Percentiles rank a stretch among this genome's conserved stretches.
Conservation (phyloP, 257 asterid species). For the Solanum corneliomulleri region DNA sequence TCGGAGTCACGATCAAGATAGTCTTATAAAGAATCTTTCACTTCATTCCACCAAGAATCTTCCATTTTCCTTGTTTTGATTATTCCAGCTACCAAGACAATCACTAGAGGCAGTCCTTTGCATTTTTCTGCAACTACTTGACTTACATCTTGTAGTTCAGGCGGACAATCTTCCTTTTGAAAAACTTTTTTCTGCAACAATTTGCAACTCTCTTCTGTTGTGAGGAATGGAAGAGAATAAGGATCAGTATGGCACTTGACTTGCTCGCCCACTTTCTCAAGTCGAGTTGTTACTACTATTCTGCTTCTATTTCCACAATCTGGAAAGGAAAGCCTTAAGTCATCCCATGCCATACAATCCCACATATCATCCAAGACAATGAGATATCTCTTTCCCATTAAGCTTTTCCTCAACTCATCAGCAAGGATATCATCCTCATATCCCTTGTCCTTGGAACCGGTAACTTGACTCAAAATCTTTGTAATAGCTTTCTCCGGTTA, state of each 20-base stretch:
- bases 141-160: background rate
- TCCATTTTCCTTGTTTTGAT: background rate
- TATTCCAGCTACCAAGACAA: background rate
- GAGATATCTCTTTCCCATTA: background rate
- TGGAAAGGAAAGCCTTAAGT: background rate
- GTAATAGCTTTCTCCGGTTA: background rate
- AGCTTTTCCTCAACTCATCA: background rate
- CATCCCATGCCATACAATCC: background rate
- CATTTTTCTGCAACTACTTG: background rate
- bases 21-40: background rate
- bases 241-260: background rate
- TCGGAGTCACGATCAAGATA: background rate
- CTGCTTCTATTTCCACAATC: background rate
- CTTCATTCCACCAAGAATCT: background rate
- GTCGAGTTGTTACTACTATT: background rate
- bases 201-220: background rate
- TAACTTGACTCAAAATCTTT: background rate
- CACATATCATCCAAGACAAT: constrained; percentile 6
- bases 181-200: background rate
- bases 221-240: background rate
- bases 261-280: background rate
- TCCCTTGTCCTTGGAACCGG: background rate
- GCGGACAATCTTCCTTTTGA: background rate
- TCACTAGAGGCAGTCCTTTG: background rate
- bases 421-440: background rate